Conservation (phyloP, 768 basidiomycete species). For the Panus rudis region DNA sequence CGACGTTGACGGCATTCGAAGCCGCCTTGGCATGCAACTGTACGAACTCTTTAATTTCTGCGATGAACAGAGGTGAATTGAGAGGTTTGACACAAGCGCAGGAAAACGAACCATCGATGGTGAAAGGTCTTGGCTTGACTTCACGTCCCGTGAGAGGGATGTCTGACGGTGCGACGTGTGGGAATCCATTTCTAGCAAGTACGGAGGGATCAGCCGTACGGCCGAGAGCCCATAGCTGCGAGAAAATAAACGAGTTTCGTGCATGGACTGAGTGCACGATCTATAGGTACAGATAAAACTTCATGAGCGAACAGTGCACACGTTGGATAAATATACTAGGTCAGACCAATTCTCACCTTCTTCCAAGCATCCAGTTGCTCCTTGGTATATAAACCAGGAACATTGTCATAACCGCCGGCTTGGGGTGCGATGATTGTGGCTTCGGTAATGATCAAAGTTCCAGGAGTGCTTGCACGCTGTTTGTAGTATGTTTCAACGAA, state of each 20-base stretch:
- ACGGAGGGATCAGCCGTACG: constrained; percentile 29
- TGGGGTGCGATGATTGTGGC: constrained; percentile 43
- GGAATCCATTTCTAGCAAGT: constrained; percentile 31
- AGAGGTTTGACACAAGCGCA: background rate
- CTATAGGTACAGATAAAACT: constrained; percentile 19
- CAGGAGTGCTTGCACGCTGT: constrained; percentile 40
- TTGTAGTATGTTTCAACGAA: constrained; percentile 40
- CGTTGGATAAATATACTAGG: background rate
- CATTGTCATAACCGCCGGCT: constrained; percentile 41
- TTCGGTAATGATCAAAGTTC: constrained; percentile 53
- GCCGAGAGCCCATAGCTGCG: constrained; percentile 55
- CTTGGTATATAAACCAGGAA: constrained; percentile 60
- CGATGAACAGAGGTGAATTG: background rate
- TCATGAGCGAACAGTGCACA: background rate
- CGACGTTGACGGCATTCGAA: constrained; percentile 25
- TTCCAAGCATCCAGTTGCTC: constrained; percentile 53
- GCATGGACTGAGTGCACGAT: constrained; percentile 53
- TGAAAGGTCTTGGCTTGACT: constrained; percentile 20
- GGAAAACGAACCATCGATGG: constrained; percentile 9
- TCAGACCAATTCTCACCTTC: constrained; percentile 29
- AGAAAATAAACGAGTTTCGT: constrained; percentile 42
- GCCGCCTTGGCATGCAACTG: constrained; percentile 18
- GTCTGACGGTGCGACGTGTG: constrained; percentile 28
- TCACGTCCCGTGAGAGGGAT: constrained; percentile 14
- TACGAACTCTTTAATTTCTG: constrained; percentile 32